Conservation (phyloP, 2,329 filamentous ascomycete genomes). For the Ophiocordyceps polyrhachis-furcata region DNA sequence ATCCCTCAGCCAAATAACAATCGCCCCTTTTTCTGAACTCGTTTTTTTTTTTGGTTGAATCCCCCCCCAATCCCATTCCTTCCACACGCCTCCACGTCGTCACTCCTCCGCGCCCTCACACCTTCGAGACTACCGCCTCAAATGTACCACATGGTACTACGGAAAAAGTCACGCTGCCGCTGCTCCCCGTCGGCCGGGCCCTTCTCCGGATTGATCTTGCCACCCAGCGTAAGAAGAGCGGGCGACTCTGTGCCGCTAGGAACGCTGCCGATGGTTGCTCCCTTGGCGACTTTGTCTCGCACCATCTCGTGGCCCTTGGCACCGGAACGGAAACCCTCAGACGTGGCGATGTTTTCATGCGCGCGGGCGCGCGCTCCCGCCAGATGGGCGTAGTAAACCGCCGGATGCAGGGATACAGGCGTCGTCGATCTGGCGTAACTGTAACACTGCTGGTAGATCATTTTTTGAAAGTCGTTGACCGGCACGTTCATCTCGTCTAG, state of each 20-base stretch:
- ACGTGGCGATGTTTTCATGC: slow-evolving; percentile 41
- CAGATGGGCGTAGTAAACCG: slow-evolving; percentile 91
- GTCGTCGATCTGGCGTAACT: slow-evolving; percentile 86
- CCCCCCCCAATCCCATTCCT: not conserved
- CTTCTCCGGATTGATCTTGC: slow-evolving; percentile 5
- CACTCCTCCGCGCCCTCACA: not conserved
- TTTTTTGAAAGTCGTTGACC: slow-evolving; percentile 55
- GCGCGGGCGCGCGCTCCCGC: slow-evolving; percentile 62
- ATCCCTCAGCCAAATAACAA: slow-evolving; percentile 14
- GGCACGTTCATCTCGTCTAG: slow-evolving; percentile 56
- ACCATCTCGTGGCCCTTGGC: slow-evolving; percentile 24
- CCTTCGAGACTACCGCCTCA: slow-evolving; percentile 5
- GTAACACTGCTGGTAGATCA: slow-evolving; percentile 92
- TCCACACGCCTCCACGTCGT: not conserved
- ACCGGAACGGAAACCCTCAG: slow-evolving; percentile 23
- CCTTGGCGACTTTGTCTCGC: slow-evolving; percentile 21
- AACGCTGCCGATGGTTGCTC: slow-evolving; percentile 9
- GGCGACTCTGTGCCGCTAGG: slow-evolving; percentile 11
- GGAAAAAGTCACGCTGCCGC: slow-evolving; percentile 17
- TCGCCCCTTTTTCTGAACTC: slow-evolving; percentile 13
- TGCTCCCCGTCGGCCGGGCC: slow-evolving; percentile 11
- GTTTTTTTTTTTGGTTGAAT: too few relatives aligned
- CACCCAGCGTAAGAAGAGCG: slow-evolving; percentile 13
- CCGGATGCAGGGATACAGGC: slow-evolving; percentile 72
- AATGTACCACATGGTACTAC: slow-evolving; percentile 26